Percentiles rank a stretch among this genome's conserved stretches.
phyloP scores from a whole-genome alignment of 2,329 filamentous ascomycete genomes.

The Tolypocladium cylindrosporum region DNA sequence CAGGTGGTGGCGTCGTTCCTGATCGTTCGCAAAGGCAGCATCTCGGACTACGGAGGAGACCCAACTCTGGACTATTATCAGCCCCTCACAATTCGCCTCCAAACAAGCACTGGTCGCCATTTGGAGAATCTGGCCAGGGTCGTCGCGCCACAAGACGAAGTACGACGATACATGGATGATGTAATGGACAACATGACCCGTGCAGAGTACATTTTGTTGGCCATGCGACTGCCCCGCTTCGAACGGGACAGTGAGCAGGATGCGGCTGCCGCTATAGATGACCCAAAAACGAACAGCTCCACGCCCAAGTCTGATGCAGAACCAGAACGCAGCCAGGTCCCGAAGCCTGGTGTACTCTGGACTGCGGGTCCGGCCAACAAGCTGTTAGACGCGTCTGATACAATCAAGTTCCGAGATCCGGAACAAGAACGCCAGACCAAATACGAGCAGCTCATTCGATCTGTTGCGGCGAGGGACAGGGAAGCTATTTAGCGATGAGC shows the following conservation, averaged over 20 bases:
- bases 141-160: conserved; percentile 53
- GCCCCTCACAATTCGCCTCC: conserved; percentile 56
- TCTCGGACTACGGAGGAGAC: conserved; percentile 54
- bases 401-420: conserved; percentile 19
- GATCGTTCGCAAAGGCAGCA: conserved; percentile 62
- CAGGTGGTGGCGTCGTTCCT: conserved; percentile 67
- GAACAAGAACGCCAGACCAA: conserved; percentile 23
- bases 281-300: conserved; percentile 18
- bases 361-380: conserved; percentile 10
- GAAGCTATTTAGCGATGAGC: conserved; percentile 9
- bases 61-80: conserved; percentile 64
- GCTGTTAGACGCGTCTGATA: conserved; percentile 3
- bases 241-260: conserved; percentile 20
- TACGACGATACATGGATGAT: conserved; percentile 58
- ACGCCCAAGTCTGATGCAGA: conserved; percentile 19
- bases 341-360: conserved; percentile 26
- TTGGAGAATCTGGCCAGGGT: conserved; percentile 52
- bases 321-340: conserved; percentile 10
- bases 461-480: conserved; percentile 23
- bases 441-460: conserved; percentile 27
- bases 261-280: conserved; percentile 13
- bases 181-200: conserved; percentile 61
- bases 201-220: conserved; percentile 56
- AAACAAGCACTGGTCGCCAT: conserved; percentile 41
- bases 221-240: conserved; percentile 51